Evolutionary conservation across 2,329 filamentous ascomycete species (phyloP).

Genomic region (Ceratocystis eucalypticola): DNA sequence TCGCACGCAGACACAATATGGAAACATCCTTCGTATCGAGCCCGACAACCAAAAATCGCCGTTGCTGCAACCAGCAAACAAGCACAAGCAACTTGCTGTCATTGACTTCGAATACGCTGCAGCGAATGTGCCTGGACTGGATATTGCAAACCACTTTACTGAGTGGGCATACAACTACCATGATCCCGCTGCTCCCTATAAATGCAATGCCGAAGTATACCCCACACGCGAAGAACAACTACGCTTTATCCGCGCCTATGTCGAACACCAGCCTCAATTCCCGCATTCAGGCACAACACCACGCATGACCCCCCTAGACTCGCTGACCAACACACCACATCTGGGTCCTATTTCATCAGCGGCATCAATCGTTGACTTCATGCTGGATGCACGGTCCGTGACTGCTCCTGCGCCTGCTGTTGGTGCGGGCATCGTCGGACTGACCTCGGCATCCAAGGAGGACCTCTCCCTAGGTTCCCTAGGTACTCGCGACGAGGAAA

Average conservation of each 20-base stretch:
- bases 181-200: constrained; percentile 48
- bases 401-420: constrained; percentile 26
- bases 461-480: constrained; percentile 31
- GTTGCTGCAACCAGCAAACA: constrained; percentile 73
- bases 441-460: constrained; percentile 32
- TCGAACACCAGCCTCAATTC: constrained; percentile 64
- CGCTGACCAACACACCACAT: constrained; percentile 28
- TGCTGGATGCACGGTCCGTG: constrained; percentile 61
- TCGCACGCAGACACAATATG: constrained; percentile 71
- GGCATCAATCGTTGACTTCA: constrained; percentile 54
- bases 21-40: constrained; percentile 72
- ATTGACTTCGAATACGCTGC: constrained; percentile 98
- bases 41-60: constrained; percentile 65
- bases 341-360: constrained; percentile 29
- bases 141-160: constrained; percentile 96
- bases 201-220: constrained; percentile 56
- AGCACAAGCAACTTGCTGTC: constrained; percentile 90
- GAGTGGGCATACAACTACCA: constrained; percentile 99
- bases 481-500: constrained; percentile 44
- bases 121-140: constrained; percentile 70
- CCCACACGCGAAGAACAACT: constrained; percentile 69
- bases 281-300: constrained; percentile 41
- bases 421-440: constrained; percentile 32
- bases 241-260: constrained; percentile 74
- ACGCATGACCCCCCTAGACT: constrained; percentile 33